phyloP scores from a whole-genome alignment of 129 eudicot genomes.

The Scalesia atractyloides region DNA sequence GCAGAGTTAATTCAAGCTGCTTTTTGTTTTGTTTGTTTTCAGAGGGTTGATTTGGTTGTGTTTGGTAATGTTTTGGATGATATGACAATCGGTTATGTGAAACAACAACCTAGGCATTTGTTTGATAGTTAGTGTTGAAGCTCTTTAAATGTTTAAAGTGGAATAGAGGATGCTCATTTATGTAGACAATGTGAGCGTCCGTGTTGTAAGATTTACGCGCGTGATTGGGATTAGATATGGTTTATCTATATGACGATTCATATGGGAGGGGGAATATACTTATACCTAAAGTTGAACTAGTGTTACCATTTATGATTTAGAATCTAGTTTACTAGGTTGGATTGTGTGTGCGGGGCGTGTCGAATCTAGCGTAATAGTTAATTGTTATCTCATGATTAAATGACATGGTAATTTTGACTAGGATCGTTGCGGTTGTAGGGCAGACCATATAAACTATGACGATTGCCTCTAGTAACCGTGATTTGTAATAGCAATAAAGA shows the following conservation, averaged over 20 bases:
- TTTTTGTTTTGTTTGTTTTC: conserved; percentile 14
- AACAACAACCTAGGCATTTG: neutral
- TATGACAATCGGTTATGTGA: conserved; percentile 11
- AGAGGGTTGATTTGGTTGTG: conserved; percentile 1
- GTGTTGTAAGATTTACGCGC: conserved; percentile 9
- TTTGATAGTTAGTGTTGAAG: neutral
- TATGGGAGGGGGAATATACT: conserved; percentile 2
- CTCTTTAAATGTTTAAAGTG: neutral
- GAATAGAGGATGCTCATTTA: conserved; percentile 1
- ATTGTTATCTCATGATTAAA: neutral
- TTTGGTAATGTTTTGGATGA: conserved; percentile 13
- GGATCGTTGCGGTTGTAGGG: conserved; percentile 5
- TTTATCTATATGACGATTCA: neutral
- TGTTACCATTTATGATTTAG: neutral
- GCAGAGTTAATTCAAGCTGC: neutral
- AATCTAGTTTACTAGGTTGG: conserved; percentile 8
- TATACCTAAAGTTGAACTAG: neutral
- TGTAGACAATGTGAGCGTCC: neutral
- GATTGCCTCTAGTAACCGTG: conserved; percentile 13
- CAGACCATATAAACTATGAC: conserved; percentile 3
- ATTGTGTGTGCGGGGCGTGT: conserved; percentile 2
- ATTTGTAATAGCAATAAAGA: conserved; percentile 5
- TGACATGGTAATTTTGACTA: neutral
- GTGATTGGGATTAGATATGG: conserved; percentile 18
- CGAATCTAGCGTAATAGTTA: neutral